Conservation (phyloP, 73 alveolate species). For the Tetrahymena thermophila region DNA sequence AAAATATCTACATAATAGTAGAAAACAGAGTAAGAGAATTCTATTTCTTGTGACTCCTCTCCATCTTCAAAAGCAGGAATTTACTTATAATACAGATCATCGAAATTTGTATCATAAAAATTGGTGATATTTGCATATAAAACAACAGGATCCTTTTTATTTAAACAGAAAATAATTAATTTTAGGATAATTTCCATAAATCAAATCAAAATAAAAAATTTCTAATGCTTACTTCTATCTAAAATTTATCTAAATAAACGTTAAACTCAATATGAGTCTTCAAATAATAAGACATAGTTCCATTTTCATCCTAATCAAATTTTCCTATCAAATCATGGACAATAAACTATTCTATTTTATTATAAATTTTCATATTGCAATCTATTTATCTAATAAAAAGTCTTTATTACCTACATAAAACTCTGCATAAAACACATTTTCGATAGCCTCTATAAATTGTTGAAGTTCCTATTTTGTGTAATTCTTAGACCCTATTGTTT, state of each 20-base stretch:
- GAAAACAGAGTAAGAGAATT: background rate
- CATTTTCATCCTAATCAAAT: background rate
- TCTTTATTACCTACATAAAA: constrained; percentile 1
- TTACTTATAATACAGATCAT: background rate
- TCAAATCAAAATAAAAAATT: too few species aligned
- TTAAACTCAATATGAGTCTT: constrained; percentile 19
- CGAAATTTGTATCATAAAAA: background rate
- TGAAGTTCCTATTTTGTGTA: background rate
- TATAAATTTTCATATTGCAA: background rate
- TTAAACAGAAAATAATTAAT: background rate
- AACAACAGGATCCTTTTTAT: background rate
- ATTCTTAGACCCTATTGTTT: background rate
- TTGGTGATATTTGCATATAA: background rate
- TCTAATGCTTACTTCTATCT: background rate
- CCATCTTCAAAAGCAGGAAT: background rate
- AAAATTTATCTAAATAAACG: background rate
- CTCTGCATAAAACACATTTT: constrained; percentile 6
- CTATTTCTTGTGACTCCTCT: background rate
- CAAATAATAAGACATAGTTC: background rate
- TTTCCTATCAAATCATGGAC: constrained; percentile 25
- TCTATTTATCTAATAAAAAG: background rate
- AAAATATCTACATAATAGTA: background rate
- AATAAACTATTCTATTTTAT: background rate
- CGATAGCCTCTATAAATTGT: constrained; percentile 11
- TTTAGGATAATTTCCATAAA: background rate